Evolutionary conservation across 1,139 yeast genomes (phyloP).

Genomic region (Debaryomyces nepalensis): DNA sequence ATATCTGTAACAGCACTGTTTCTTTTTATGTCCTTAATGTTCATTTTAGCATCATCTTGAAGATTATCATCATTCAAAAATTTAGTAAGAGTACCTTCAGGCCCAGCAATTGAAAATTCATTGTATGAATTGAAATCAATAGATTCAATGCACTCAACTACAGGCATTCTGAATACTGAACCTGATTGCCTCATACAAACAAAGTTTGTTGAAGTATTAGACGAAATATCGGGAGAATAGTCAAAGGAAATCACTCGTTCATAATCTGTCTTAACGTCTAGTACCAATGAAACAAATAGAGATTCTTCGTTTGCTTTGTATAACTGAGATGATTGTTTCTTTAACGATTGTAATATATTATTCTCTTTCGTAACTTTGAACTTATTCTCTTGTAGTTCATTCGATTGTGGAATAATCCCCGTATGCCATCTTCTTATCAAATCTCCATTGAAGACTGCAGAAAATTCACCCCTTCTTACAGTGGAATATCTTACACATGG

Average conservation of each 20-base stretch:
- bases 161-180: conserved; percentile 79
- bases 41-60: conserved; percentile 11
- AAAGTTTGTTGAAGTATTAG: conserved; percentile 55
- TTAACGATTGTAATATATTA: conserved; percentile 33
- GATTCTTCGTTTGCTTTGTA: conserved; percentile 52
- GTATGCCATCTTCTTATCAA: conserved; percentile 82
- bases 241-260: conserved; percentile 87
- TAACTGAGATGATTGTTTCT: conserved; percentile 40
- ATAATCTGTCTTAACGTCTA: conserved; percentile 74
- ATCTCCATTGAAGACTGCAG: conserved; percentile 80
- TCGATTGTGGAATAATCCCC: conserved; percentile 57
- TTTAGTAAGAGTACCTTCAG: conserved; percentile 56
- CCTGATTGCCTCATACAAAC: conserved; percentile 93
- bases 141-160: conserved; percentile 67
- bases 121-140: conserved; percentile 72
- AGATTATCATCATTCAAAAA: conserved; percentile 31
- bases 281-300: conserved; percentile 74
- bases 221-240: conserved; percentile 62
- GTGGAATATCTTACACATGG: conserved; percentile 76
- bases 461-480: conserved; percentile 70
- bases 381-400: conserved; percentile 15
- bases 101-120: conserved; percentile 69
- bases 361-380: conserved; percentile 18
- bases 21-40: conserved; percentile 13
- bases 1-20: conserved; percentile 28